These are phyloP conservation scores for Tricholoma sp. DNA, from an alignment of 768 basidiomycete genomes.

Conservation along the genomic window DNA sequence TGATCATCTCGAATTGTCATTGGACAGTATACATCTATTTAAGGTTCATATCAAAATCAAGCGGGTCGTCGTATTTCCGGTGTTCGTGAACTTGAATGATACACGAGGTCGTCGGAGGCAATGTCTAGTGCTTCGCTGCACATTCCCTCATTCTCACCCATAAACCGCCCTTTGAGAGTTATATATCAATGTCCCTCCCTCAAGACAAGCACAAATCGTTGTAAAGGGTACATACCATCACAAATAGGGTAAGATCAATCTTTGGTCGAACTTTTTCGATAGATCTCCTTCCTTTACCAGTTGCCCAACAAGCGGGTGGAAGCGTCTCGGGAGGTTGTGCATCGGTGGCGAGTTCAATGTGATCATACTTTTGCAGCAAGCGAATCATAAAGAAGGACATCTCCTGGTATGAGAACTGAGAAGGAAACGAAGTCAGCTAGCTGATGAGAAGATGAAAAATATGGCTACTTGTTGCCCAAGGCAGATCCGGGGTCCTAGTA, in stretches of 20 bases:
- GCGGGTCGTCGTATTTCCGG: no score
- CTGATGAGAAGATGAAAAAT: no score
- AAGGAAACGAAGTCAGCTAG: neutral
- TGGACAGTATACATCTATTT: no score
- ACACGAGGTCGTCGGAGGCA: no score
- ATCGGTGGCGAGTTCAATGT: neutral
- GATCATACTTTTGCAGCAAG: neutral
- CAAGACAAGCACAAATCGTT: no score
- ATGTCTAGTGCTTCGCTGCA: no score
- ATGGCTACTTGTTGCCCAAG: neutral
- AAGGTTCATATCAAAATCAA: no score
- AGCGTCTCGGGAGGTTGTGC: neutral
- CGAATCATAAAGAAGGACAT: neutral
- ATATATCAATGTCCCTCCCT: no score
- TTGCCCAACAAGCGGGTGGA: neutral
- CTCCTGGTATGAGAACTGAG: neutral
- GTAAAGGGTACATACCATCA: neutral
- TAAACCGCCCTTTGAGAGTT: neutral
- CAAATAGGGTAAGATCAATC: neutral
- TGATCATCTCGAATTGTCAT: no score
- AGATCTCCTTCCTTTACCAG: neutral
- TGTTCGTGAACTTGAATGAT: no score
- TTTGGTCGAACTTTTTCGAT: neutral
- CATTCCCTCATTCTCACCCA: neutral
- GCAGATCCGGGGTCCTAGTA: neutral